Base-by-base conservation (phyloP, 192 early-diverging fungal genomes). In the Linnemannia hyalina region DNA sequence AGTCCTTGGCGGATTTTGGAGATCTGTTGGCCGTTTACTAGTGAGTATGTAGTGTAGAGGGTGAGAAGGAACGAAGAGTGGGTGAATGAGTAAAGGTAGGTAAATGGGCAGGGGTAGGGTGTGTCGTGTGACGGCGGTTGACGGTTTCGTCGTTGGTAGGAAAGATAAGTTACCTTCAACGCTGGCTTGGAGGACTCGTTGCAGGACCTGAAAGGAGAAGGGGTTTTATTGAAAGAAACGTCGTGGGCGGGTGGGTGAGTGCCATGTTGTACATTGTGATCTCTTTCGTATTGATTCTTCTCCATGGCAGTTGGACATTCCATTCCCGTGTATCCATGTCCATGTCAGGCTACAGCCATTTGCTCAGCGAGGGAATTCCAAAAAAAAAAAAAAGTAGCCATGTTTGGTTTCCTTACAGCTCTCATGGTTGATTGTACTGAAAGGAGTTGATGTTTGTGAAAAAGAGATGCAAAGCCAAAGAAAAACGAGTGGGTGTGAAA, bases 1-100 rank as follows among this genome's bases (percentile, higher is more conserved):
- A 99, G 73, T 32, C 98, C 98, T 70, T 91, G 90, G 49, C 92
- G 91, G 76, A 99, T 98, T 74, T 90, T 82, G 15, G 95, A 93
- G n/a, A 99, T 93, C 35, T 95, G 89, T 38, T 90, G 79, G 20
- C 91, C 91, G 76, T 95, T 91, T 15, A 99, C 98, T 94, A 79
- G 63, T 57, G 16, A 44, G n/a, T 54, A 2, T 6, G 2, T 47
- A 15, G 57, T 54, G 18, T 26, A 70, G 10, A 52, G 35, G 29
- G 22, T 10, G 47, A 55, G 65, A 15, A 23, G 22, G 7, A 40
- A 13, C n/a, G 3, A 77, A 65, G 68, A 20, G 42, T 26, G 40
- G 1, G 42, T 81, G 13, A 76, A 23, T 11, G n/a, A 44, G 16
- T n/a, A 13, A 40, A 29, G 22, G 36, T 44, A 7, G 5, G n/a